Conservation (phyloP, 805 yeast species). For the Kazachstania africana region DNA sequence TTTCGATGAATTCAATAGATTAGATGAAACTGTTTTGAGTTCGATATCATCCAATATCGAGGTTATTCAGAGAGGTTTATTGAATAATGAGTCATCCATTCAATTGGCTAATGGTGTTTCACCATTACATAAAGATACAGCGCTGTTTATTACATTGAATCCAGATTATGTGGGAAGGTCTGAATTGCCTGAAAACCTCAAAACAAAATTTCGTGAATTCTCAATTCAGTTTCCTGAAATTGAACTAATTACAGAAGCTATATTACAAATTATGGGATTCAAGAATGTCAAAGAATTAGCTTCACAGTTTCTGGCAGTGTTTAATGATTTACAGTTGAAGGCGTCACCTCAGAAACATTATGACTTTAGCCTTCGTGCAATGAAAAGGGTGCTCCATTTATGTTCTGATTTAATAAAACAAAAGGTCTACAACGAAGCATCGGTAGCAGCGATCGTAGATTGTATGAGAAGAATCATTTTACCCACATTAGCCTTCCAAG, state of each 20-base stretch:
- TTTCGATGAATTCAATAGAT: constrained; percentile 87
- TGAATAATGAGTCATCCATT: constrained; percentile 12
- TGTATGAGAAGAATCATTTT: constrained; percentile 29
- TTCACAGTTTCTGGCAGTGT: constrained; percentile 40
- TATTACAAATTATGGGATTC: constrained; percentile 69
- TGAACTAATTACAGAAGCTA: constrained; percentile 52
- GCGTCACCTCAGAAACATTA: constrained; percentile 59
- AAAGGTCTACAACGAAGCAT: background rate
- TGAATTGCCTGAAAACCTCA: constrained; percentile 73
- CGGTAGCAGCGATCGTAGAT: background rate
- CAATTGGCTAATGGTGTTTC: constrained; percentile 34
- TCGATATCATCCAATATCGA: constrained; percentile 79
- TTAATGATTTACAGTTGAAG: constrained; percentile 29
- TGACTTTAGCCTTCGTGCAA: constrained; percentile 80
- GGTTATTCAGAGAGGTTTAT: constrained; percentile 47
- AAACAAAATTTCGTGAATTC: constrained; percentile 63
- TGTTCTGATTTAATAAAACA: background rate
- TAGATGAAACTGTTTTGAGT: constrained; percentile 59
- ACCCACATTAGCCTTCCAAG: constrained; percentile 54
- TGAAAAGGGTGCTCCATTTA: constrained; percentile 47
- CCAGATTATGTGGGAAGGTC: constrained; percentile 82
- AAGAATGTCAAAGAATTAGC: constrained; percentile 35
- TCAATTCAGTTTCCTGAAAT: constrained; percentile 66
- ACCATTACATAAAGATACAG: constrained; percentile 38
- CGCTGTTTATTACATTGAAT: constrained; percentile 82